phyloP scores from a whole-genome alignment of 1,284 basidiomycete genomes.

The Apiotrichum gamsii region DNA sequence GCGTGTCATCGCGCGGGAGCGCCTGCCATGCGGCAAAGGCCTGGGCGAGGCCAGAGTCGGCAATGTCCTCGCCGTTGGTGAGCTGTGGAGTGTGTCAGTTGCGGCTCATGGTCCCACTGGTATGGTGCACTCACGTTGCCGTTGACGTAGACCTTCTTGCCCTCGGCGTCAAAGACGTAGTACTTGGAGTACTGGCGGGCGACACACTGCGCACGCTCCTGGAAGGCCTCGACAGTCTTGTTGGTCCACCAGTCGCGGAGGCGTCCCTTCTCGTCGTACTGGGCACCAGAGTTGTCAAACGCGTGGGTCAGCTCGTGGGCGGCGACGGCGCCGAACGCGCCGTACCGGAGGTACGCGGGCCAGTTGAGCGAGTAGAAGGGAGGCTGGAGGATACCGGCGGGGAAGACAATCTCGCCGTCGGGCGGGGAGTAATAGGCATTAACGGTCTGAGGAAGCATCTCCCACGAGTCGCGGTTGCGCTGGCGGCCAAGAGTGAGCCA shows the following conservation, averaged over 20 bases:
- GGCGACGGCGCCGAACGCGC: conserved; percentile 82
- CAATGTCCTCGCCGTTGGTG: conserved; percentile 85
- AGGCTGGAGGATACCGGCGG: conserved; percentile 86
- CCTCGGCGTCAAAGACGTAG: conserved; percentile 75
- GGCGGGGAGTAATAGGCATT: conserved; percentile 46
- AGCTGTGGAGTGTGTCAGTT: conserved; percentile 16
- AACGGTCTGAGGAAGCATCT: conserved; percentile 49
- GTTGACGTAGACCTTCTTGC: conserved; percentile 75
- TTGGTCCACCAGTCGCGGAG: conserved; percentile 71
- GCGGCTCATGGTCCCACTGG: no score
- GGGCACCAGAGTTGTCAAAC: conserved; percentile 78
- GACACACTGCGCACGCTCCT: conserved; percentile 77
- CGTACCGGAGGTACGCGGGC: conserved; percentile 80
- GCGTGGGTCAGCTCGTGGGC: conserved; percentile 87
- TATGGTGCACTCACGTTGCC: conserved; percentile 54
- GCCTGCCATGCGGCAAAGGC: conserved; percentile 81
- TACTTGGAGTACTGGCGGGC: conserved; percentile 81
- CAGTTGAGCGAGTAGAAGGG: conserved; percentile 85
- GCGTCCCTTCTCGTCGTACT: conserved; percentile 52
- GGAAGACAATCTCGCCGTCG: conserved; percentile 76
- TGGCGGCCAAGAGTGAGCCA: conserved; percentile 71
- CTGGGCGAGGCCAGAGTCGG: conserved; percentile 76
- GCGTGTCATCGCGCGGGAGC: conserved; percentile 17
- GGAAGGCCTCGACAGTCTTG: conserved; percentile 72
- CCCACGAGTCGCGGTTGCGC: conserved; percentile 73